Base-by-base conservation (phyloP, 305 asterid species). In the Fraxinus latifolia region DNA sequence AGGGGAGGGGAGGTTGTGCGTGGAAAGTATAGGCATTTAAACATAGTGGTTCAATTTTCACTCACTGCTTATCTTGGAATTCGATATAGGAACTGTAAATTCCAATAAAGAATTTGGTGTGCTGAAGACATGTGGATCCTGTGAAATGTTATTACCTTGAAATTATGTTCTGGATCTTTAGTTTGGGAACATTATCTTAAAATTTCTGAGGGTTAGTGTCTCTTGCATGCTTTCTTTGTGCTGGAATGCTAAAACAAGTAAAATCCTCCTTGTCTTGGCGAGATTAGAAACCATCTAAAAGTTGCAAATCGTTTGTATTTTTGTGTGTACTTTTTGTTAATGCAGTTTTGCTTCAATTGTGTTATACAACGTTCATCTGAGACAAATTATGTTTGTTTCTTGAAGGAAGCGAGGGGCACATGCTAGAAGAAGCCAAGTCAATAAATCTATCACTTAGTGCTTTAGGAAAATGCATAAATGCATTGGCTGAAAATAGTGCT, bases 371-470 rank as follows among this genome's bases (percentile, higher is more conserved):
- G 12, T 78, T 71, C 60, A 15, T 77, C 81, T 86, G 70, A 83
- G 83, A 73, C 31, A 55, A 62, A 81, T 81, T 76, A 74, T 74
- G 80, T 32, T 15, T 82, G 77, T 83, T 84, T 87, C 82, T 76
- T 89, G 89, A 87, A 96, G 99, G 98, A 87, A 95, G 99, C 79
- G 98, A 95, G 92, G 99, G 99, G 55, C 98, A 95, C 84, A 91
- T 87, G 89, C 77, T 96, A 85, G 99, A 95, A 89, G 99, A 96
- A 91, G 99, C 99, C 39, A 96, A 96, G 88, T 93, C 98, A 65
- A 95, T 96, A 83, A 96, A 96, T 89, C 98, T 96, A 80, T 96
- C 99, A 34, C 87, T 96, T 79, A 96, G 98, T 89, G 98, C 99
- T 78, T 86, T 96, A 81, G 99, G 99, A 84, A 96, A 96, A 87